phyloP scores from a whole-genome alignment of 202 grass and related monocot species.

The Sporobolus alterniflorus region DNA sequence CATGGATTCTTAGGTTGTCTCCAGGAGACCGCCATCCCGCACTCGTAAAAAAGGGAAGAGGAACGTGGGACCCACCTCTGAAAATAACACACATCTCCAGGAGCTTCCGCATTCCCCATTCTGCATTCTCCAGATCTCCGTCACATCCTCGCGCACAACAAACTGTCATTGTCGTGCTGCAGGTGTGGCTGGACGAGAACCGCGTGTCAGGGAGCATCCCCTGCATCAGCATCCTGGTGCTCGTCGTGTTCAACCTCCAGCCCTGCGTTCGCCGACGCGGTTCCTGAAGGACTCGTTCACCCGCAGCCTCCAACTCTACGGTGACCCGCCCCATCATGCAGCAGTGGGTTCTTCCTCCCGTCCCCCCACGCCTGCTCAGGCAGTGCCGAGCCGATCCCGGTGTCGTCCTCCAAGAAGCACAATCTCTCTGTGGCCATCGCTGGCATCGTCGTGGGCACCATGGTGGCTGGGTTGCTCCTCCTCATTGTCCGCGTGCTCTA shows the following conservation, averaged over 20 bases:
- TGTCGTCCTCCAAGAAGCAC: conserved; percentile 31
- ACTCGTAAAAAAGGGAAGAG: no score
- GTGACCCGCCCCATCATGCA: conserved; percentile 58
- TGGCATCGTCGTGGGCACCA: conserved; percentile 68
- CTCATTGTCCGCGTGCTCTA: conserved; percentile 55
- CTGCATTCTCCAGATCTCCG: no score
- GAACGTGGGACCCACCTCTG: no score
- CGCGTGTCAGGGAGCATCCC: conserved; percentile 63
- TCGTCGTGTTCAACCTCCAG: conserved; percentile 69
- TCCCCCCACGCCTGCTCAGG: conserved; percentile 29
- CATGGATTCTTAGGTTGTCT: no score
- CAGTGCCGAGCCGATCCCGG: background rate
- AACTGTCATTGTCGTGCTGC: conserved; percentile 50
- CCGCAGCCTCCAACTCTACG: conserved; percentile 69
- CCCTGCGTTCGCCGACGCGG: conserved; percentile 44
- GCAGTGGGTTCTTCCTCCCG: conserved; percentile 60
- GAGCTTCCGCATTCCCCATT: no score
- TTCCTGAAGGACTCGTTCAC: conserved; percentile 62
- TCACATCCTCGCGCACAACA: conserved; percentile 85
- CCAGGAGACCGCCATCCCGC: no score
- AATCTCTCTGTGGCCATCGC: conserved; percentile 69
- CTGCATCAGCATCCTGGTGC: conserved; percentile 70
- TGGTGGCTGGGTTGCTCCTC: conserved; percentile 36
- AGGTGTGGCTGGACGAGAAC: conserved; percentile 68
- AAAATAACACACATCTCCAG: no score